Conservation (phyloP, 352 stramenopile species). For the Pythium biforme region DNA sequence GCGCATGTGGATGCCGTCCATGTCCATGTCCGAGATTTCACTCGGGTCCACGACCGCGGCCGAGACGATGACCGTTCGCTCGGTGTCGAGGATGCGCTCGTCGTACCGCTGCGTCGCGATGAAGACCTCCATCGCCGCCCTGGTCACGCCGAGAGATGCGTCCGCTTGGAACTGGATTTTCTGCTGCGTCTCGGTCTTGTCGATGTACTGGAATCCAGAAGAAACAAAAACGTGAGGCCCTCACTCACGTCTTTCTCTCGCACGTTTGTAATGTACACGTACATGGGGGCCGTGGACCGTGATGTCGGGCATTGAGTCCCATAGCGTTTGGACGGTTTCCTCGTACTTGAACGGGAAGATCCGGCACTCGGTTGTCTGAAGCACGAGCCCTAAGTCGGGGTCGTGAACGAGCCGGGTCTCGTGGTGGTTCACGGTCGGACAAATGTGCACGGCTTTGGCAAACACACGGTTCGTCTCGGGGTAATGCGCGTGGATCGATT, state of each 20-base stretch:
- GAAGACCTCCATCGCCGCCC: background rate
- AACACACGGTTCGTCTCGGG: background rate
- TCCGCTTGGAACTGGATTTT: slow-evolving; percentile 5
- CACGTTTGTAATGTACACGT: no score
- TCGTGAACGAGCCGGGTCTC: slow-evolving; percentile 4
- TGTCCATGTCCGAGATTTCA: slow-evolving; percentile 3
- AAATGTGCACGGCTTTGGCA: background rate
- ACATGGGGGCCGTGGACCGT: background rate
- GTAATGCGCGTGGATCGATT: background rate
- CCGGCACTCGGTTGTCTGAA: slow-evolving; percentile 10
- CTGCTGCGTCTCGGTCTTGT: background rate
- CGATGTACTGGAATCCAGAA: background rate
- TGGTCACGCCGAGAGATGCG: background rate
- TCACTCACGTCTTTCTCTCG: background rate
- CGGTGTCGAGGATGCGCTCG: background rate
- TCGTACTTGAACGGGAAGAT: slow-evolving; percentile 17
- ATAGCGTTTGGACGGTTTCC: slow-evolving; percentile 2
- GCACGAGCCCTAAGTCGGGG: slow-evolving; percentile 1
- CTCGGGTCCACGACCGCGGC: slow-evolving; percentile 6
- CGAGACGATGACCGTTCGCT: background rate
- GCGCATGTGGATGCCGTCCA: slow-evolving; percentile 17
- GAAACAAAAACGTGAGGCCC: background rate
- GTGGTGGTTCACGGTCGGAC: background rate
- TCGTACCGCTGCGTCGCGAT: background rate
- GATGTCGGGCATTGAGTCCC: slow-evolving; percentile 1